Conservation (phyloP, 176 grass and related monocot species). For the Poa annua region DNA sequence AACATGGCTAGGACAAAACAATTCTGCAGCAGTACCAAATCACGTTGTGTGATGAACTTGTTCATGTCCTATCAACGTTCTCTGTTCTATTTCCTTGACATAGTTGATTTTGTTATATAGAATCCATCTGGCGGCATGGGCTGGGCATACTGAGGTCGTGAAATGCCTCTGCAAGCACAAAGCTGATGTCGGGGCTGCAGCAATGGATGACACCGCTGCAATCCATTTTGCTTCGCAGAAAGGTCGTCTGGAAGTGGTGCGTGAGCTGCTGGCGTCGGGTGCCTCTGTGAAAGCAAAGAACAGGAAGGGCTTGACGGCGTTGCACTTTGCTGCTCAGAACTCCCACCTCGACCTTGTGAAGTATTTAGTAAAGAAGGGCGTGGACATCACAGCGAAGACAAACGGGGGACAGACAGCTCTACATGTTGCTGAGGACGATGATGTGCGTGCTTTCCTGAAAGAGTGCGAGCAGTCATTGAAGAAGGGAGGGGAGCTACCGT, state of each 20-base stretch:
- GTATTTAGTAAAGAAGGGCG: slow-evolving; percentile 79
- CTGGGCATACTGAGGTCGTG: slow-evolving; percentile 86
- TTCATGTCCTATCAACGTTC: not conserved
- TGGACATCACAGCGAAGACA: slow-evolving; percentile 67
- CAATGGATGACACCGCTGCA: slow-evolving; percentile 84
- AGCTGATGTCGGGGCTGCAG: slow-evolving; percentile 74
- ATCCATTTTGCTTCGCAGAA: slow-evolving; percentile 98
- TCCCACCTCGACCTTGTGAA: slow-evolving; percentile 80
- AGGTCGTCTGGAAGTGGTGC: slow-evolving; percentile 76
- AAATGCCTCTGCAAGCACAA: slow-evolving; percentile 96
- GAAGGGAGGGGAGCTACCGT: slow-evolving; percentile 50
- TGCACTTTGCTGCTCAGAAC: slow-evolving; percentile 90
- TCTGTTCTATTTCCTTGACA: slow-evolving; percentile 16
- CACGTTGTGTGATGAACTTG: slow-evolving; percentile 2
- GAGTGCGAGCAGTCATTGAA: slow-evolving; percentile 61
- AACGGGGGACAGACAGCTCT: slow-evolving; percentile 82
- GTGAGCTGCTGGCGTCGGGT: slow-evolving; percentile 65
- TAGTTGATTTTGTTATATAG: slow-evolving; percentile 56
- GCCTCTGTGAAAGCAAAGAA: slow-evolving; percentile 83
- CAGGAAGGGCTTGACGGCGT: slow-evolving; percentile 77
- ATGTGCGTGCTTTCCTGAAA: slow-evolving; percentile 64
- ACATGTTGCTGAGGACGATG: slow-evolving; percentile 76
- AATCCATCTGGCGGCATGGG: slow-evolving; percentile 94
- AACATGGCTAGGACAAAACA: not conserved
- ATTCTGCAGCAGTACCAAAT: slow-evolving; percentile 9